These are phyloP conservation scores for Solanum aculeatissimum DNA, from an alignment of 305 asterid genomes.

Conservation along the genomic window DNA sequence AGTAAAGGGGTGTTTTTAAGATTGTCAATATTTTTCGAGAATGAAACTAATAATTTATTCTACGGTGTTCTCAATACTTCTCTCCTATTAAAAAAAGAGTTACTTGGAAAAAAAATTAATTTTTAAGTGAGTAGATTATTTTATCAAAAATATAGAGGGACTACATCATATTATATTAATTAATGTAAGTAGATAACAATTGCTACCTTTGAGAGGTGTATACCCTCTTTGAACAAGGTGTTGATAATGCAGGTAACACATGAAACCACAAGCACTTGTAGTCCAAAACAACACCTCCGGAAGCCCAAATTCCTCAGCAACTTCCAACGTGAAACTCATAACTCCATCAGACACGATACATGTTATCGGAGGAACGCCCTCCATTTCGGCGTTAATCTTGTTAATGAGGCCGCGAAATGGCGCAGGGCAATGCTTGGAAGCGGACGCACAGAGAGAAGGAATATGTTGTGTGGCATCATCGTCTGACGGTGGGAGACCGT, in stretches of 20 bases:
- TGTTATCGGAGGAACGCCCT: not conserved
- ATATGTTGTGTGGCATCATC: not conserved
- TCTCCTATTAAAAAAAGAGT: too few relatives aligned
- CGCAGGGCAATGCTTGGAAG: not conserved
- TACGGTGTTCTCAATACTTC: too few relatives aligned
- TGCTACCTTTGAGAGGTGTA: not conserved
- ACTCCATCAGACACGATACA: constrained; percentile 19
- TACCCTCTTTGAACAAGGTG: constrained; percentile 22
- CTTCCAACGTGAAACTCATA: constrained; percentile 35
- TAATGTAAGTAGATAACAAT: too few relatives aligned
- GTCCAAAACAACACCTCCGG: constrained; percentile 51
- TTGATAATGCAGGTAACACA: constrained; percentile 31
- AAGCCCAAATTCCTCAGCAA: constrained; percentile 30
- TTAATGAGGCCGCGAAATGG: not conserved
- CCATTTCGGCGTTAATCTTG: not conserved
- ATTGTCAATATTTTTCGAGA: too few relatives aligned
- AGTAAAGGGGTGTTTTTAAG: too few relatives aligned
- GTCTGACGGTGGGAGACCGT: not conserved
- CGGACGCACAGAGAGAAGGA: not conserved
- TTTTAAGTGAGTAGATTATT: too few relatives aligned
- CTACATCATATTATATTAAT: too few relatives aligned
- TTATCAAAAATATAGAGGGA: too few relatives aligned
- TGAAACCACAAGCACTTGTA: constrained; percentile 31
- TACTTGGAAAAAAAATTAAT: too few relatives aligned
- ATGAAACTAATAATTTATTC: too few relatives aligned